Conservation (phyloP, 441 rosid species). For the California macrophylla region DNA sequence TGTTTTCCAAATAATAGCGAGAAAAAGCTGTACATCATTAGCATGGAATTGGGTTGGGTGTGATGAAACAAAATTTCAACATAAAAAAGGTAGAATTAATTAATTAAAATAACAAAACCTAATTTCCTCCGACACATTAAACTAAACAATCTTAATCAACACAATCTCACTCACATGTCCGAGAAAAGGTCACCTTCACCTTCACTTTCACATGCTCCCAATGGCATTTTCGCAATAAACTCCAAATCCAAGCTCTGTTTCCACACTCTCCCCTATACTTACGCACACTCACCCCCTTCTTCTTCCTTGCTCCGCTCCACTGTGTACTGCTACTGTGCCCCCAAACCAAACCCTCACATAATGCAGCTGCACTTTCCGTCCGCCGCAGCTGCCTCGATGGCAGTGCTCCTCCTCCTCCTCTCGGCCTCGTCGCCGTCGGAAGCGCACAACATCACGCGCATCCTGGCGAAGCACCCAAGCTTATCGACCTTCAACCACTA, state of each 20-base stretch:
- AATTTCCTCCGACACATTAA: no score
- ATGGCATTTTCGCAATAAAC: background rate
- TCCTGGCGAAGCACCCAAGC: constrained; percentile 55
- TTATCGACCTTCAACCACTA: constrained; percentile 91
- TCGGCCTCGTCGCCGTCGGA: constrained; percentile 24
- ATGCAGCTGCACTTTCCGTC: constrained; percentile 13
- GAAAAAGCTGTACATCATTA: no score
- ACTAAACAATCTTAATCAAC: no score
- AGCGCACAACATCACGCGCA: constrained; percentile 68
- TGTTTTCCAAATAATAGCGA: no score
- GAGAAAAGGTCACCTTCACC: no score
- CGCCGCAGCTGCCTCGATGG: constrained; percentile 3
- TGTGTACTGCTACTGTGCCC: background rate
- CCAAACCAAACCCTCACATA: background rate
- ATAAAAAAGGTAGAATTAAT: no score
- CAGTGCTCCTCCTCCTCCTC: constrained; percentile 21
- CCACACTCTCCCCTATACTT: background rate
- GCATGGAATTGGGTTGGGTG: no score
- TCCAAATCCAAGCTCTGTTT: background rate
- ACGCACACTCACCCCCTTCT: background rate
- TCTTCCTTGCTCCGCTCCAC: background rate
- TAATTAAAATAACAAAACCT: no score
- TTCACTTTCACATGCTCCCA: background rate
- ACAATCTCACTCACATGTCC: no score
- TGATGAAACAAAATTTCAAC: no score